These are phyloP conservation scores for Globisporangium irregulare DNA, from an alignment of 352 stramenopile species.

Conservation along the genomic window DNA sequence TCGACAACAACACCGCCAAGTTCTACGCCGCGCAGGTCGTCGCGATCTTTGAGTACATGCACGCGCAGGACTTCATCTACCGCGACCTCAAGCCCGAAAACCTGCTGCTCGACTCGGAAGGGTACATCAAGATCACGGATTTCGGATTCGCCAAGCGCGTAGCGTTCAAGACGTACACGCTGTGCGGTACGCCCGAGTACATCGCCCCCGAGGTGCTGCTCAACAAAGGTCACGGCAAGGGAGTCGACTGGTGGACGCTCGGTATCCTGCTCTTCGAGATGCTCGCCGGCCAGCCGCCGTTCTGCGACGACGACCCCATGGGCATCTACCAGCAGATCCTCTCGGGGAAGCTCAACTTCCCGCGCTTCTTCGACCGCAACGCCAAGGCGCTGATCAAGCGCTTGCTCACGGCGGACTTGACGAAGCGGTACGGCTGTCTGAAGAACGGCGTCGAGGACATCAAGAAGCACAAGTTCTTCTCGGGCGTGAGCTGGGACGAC, in stretches of 20 bases:
- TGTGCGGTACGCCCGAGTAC: slow-evolving; percentile 93
- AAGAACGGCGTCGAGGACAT: slow-evolving; percentile 96
- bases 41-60: slow-evolving; percentile 97
- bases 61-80: slow-evolving; percentile 96
- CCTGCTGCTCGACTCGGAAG: slow-evolving; percentile 92
- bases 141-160: slow-evolving; percentile 94
- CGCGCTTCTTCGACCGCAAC: slow-evolving; percentile 93
- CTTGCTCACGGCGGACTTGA: slow-evolving; percentile 94
- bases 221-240: slow-evolving; percentile 88
- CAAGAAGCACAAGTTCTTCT: slow-evolving; percentile 97
- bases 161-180: slow-evolving; percentile 94
- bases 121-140: slow-evolving; percentile 96
- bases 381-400: slow-evolving; percentile 97
- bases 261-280: slow-evolving; percentile 98
- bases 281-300: slow-evolving; percentile 94
- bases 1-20: slow-evolving; percentile 91
- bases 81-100: slow-evolving; percentile 96
- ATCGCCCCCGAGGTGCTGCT: slow-evolving; percentile 90
- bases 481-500: slow-evolving; percentile 89
- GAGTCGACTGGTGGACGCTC: slow-evolving; percentile 96
- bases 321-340: slow-evolving; percentile 96
- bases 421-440: slow-evolving; percentile 95
- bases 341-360: slow-evolving; percentile 93
- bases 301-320: slow-evolving; percentile 96
- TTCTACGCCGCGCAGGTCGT: slow-evolving; percentile 94